Conservation (phyloP, 2,329 filamentous ascomycete genomes). For the Xylariales sp. region DNA sequence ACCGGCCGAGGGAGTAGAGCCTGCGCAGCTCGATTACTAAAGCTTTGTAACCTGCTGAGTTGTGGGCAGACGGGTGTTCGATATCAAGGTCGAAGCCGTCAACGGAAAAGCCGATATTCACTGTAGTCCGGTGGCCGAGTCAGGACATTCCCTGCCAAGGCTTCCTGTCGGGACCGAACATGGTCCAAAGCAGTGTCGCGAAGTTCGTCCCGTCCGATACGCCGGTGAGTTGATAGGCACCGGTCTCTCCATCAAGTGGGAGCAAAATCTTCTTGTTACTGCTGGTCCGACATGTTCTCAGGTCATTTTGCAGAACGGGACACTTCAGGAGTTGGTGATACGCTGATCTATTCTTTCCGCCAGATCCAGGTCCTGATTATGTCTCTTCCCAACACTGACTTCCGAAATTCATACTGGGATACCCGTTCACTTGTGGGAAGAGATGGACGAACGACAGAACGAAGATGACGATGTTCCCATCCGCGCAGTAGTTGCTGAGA, state of each 20-base stretch:
- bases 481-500: conserved; percentile 34
- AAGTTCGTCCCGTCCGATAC: conserved; percentile 30
- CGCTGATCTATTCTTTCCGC: conserved; percentile 23
- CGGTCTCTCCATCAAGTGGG: conserved; percentile 54
- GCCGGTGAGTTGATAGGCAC: conserved; percentile 29
- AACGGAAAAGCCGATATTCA: conserved; percentile 19
- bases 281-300: conserved; percentile 44
- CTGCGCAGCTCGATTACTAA: conserved; percentile 21
- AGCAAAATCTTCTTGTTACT: conserved; percentile 59
- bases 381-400: conserved; percentile 32
- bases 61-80: conserved; percentile 27
- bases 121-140: conserved; percentile 24
- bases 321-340: conserved; percentile 32
- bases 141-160: conserved; percentile 25
- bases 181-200: conserved; percentile 32
- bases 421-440: conserved; percentile 37
- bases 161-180: conserved; percentile 33
- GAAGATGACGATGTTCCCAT: conserved; percentile 36
- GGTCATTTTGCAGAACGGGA: conserved; percentile 29
- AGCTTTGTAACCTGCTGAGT: conserved; percentile 25
- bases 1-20: conserved; percentile 17
- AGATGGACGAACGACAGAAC: conserved; percentile 36
- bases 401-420: conserved; percentile 35
- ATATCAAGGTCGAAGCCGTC: conserved; percentile 26
- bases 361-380: conserved; percentile 28